Evolutionary conservation across 208 protist species (phyloP).

Genomic region (Trypanosoma vivax): DNA sequence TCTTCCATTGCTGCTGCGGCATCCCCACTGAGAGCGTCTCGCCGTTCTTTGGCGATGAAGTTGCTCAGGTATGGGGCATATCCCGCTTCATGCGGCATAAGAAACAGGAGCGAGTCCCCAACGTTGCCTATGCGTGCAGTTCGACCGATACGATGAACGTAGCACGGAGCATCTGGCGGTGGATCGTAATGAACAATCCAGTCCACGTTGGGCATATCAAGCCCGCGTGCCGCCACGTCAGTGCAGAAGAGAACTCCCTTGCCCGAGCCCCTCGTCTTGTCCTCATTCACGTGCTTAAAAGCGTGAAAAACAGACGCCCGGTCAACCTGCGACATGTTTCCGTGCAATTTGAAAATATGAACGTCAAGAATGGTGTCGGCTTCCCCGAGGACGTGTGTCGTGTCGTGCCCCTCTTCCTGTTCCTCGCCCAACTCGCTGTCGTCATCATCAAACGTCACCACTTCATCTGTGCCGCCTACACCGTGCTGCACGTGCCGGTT

Average conservation of each 20-base stretch:
- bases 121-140: slow-evolving; percentile 77
- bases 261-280: not conserved
- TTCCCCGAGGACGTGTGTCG: slow-evolving; percentile 88
- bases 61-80: slow-evolving; percentile 55
- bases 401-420: slow-evolving; percentile 23
- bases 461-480: slow-evolving; percentile 2
- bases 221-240: slow-evolving; percentile 90
- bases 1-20: slow-evolving; percentile 35
- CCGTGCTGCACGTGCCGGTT: slow-evolving; percentile 15
- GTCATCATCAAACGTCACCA: slow-evolving; percentile 30
- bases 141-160: slow-evolving; percentile 85
- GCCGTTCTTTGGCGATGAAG: slow-evolving; percentile 17
- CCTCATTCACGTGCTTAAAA: slow-evolving; percentile 73
- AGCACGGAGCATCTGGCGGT: slow-evolving; percentile 63
- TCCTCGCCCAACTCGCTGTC: slow-evolving; percentile 9
- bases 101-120: slow-evolving; percentile 73
- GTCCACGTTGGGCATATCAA: slow-evolving; percentile 94
- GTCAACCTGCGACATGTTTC: slow-evolving; percentile 76
- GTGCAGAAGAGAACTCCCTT: slow-evolving; percentile 93
- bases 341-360: slow-evolving; percentile 76
- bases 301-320: slow-evolving; percentile 58
- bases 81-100: slow-evolving; percentile 56
- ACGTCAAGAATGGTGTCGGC: slow-evolving; percentile 94
- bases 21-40: not conserved
- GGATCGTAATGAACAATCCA: slow-evolving; percentile 92